Base-by-base conservation (phyloP, 371 early-diverging fungal genomes). In the Mucor irregularis region DNA sequence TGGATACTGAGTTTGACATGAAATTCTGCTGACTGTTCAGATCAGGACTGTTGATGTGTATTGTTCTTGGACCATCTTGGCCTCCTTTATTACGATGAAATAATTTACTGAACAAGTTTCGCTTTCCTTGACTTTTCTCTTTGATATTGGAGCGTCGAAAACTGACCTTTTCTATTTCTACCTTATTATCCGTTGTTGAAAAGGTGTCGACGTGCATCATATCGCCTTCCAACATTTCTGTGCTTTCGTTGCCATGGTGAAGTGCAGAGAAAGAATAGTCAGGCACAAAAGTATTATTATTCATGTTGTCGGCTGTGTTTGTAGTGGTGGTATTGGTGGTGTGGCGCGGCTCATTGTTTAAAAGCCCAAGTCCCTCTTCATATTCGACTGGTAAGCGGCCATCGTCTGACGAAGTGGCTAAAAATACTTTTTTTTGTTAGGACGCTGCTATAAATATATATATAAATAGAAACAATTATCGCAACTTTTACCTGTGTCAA, bases 21-120 rank as follows among this genome's bases (percentile, higher is more conserved):
- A 86, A 95, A 61, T 88, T 87, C 68, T 78, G 76, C 53, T 83
- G 74, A n/a, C 62, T 62, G 60, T 95, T 94, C 47, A 80, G 71
- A 44, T 82, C 77, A 8, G 84, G 68, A 52, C 90, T 86, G 68
- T 95, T 94, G 46, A 97, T 75, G 63, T 94, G 84, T 61, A 97
- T 90, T 49, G 83, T 78, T 16, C 97, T 87, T 35, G 64, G 49
- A 9, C 50, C 63, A 46, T 63, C 50, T 28, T 35, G 24, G 2
- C 13, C n/a, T 26, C n/a, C 29, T 11, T 53, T 48, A 11, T 17
- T n/a, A 13, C 34, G 22, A 11, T 13, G n/a, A 22, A 48, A 14
- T 5, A 29, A 34, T 10, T 31, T 42, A 21, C 48, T 21, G 7
- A 14, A 30, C 21, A 21, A 33, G 8, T 31, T 40, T 21, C 22